Evolutionary conservation across 805 yeast species (phyloP).

Genomic region (Starmera dryadoides): DNA sequence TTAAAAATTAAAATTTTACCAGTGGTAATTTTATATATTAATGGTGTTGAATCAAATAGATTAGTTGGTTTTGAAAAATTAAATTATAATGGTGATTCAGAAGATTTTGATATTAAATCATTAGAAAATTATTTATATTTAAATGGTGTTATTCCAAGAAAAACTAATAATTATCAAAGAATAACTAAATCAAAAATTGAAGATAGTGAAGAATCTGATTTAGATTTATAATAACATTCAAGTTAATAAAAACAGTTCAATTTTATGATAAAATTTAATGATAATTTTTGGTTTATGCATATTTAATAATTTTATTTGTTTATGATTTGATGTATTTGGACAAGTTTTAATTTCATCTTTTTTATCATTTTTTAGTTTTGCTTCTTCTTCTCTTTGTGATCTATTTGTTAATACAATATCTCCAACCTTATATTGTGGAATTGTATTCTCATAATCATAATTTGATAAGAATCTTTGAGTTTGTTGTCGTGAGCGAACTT

Average conservation of each 20-base stretch:
- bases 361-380: neutral
- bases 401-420: slow-evolving; percentile 7
- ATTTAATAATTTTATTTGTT: no score
- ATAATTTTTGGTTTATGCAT: neutral
- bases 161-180: slow-evolving; percentile 24
- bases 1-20: slow-evolving; percentile 65
- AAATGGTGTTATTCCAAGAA: slow-evolving; percentile 26
- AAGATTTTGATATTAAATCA: slow-evolving; percentile 37
- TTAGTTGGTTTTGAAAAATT: slow-evolving; percentile 66
- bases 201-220: slow-evolving; percentile 30
- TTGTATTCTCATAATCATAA: no score
- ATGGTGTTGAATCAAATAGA: slow-evolving; percentile 52
- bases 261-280: no score
- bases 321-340: no score
- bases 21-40: slow-evolving; percentile 51
- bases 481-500: neutral
- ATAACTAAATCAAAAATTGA: slow-evolving; percentile 6
- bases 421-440: slow-evolving; percentile 1
- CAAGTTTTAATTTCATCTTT: no score
- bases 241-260: neutral
- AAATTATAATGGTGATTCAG: slow-evolving; percentile 33
- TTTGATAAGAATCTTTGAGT: neutral
- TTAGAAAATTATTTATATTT: slow-evolving; percentile 38
- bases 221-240: slow-evolving; percentile 24
- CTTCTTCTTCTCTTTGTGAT: neutral